Evolutionary conservation across 1,284 basidiomycete genomes (phyloP).

Genomic region (Moesziomyces antarcticus): DNA sequence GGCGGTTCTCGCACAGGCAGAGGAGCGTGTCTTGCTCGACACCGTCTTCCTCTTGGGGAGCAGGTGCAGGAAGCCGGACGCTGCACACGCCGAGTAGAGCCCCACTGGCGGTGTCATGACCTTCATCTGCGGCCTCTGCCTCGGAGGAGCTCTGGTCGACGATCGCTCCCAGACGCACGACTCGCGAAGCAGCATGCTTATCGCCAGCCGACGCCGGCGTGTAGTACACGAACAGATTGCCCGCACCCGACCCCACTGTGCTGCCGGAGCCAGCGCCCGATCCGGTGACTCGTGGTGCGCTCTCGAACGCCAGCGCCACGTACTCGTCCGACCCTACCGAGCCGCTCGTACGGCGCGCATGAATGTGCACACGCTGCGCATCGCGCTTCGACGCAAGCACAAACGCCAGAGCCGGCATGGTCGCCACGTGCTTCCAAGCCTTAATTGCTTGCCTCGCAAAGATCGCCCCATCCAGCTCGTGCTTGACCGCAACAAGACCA

Average conservation of each 20-base stretch:
- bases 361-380: conserved; percentile 55
- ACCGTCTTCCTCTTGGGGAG: neutral
- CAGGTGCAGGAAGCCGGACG: conserved; percentile 2
- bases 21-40: conserved; percentile 22
- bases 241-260: conserved; percentile 22
- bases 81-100: conserved; percentile 36
- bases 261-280: conserved; percentile 7
- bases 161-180: conserved; percentile 36
- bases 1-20: conserved; percentile 41
- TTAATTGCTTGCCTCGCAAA: conserved; percentile 69
- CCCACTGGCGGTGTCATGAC: conserved; percentile 12
- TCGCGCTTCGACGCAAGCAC: conserved; percentile 86
- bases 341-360: conserved; percentile 9
- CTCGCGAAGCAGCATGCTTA: conserved; percentile 34
- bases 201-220: conserved; percentile 5
- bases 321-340: conserved; percentile 1
- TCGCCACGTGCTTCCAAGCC: conserved; percentile 80
- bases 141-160: neutral
- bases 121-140: neutral
- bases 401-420: conserved; percentile 88
- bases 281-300: conserved; percentile 36
- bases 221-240: conserved; percentile 60
- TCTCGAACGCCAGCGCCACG: conserved; percentile 47
- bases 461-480: conserved; percentile 83
- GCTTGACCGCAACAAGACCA: conserved; percentile 75